Evolutionary conservation across 2,329 filamentous ascomycete genomes (phyloP), one percentile per base, ranked within the genome.

Genomic region (Beauveria medogensis): DNA sequence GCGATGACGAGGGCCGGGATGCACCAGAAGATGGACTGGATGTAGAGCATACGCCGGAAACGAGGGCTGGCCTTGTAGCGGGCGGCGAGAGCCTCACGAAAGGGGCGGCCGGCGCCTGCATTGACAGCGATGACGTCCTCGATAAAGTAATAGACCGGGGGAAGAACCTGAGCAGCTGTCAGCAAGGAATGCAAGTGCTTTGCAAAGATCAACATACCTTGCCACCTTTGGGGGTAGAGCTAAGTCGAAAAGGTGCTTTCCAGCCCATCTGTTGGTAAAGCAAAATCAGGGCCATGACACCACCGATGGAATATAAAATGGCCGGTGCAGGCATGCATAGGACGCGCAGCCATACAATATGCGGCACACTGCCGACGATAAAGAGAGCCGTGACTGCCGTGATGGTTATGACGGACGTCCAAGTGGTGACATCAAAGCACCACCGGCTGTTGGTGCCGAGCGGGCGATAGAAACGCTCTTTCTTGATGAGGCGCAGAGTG

Each of bases 121-220:
- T 89, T 87, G 46, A 89, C 86, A 5, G 83, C 85, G 16, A 87
- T 80, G 26, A 88, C 79, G 66, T 89, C 86, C 71, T 89, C 86
- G 28, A 88, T 82, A 34, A 89, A 77, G 55, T 86, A 86, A 65
- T 87, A 86, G 2, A 82, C 78, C 2, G 83, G 80, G 0, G 86
- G 86, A 3, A 81, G 78, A 61, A 87, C 81, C 69, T 75, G 73
- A 18, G 12, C 24, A 14, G 6, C 22, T 22, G 48, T 44, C 5
- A 59, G 24, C 41, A 22, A 20, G 3, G 10, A 22, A 22, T 5
- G 48, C 12, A n/a, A 46, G 24, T 6, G 22, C 53, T 55, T 43
- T 18, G 9, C 20, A 6, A 30, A 8, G n/a, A 12, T 34, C 8
- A 50, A 59, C 65, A 3, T 67, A 75, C 73, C 67, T 67, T 67